Evolutionary conservation across 75 land plant species (phyloP).

Genomic region (Larix kaempferi): DNA sequence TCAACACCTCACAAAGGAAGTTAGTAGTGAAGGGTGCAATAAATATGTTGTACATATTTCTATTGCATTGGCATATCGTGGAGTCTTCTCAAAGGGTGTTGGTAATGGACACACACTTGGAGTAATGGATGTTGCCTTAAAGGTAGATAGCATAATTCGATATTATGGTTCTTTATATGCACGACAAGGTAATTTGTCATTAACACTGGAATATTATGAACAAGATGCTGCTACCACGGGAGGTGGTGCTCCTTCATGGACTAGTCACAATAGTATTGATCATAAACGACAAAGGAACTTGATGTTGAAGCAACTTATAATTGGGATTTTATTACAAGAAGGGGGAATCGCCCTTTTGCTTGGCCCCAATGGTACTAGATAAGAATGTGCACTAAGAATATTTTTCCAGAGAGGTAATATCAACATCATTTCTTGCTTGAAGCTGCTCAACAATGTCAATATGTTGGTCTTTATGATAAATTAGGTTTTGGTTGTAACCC

Average conservation of each 20-base stretch:
- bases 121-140: too few species aligned
- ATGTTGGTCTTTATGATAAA: conserved; percentile 81
- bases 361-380: conserved; percentile 75
- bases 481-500: too few species aligned
- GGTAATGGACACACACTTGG: too few species aligned
- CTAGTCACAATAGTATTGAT: conserved; percentile 50
- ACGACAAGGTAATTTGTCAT: conserved; percentile 49
- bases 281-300: conserved; percentile 70
- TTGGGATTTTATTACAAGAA: conserved; percentile 65
- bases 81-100: too few species aligned
- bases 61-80: too few species aligned
- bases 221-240: conserved; percentile 93
- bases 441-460: conserved; percentile 81
- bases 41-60: too few species aligned
- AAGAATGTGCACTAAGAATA: conserved; percentile 66
- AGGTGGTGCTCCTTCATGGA: conserved; percentile 90
- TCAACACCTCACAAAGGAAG: too few species aligned
- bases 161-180: conserved; percentile 59
- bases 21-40: too few species aligned
- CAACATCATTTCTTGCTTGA: conserved; percentile 76
- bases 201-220: conserved; percentile 85
- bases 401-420: conserved; percentile 48
- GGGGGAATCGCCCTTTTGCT: conserved; percentile 81
- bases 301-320: conserved; percentile 84
- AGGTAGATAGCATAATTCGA: too few species aligned